Evolutionary conservation across 768 basidiomycete genomes (phyloP), one percentile per base, ranked within the genome.

Genomic region (Heimioporus sp.): DNA sequence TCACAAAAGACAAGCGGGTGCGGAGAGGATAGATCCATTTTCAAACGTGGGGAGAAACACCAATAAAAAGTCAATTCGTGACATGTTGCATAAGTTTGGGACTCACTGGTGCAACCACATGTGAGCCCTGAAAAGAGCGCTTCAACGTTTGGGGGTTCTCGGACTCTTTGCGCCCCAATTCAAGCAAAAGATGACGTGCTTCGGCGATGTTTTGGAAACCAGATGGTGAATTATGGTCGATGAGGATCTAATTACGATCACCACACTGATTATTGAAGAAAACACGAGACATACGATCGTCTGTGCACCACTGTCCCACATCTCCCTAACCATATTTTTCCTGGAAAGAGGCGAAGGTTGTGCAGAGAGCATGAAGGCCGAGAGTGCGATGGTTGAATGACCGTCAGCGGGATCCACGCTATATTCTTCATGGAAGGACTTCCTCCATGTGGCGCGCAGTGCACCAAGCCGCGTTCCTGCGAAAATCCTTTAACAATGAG

Each of bases 281-380:
- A 49, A 35, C 24, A 36, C 45, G 38, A 12, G 5, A 45, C 43
- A 51, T 59, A 94, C 90, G 43, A 97, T 83, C 20, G 83, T 80
- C 62, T 88, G 82, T 19, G 93, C 93, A 40, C 91, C 92, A 60
- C 91, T 92, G 42, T 89, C 80, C 94, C 94, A 98, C 78, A 98
- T 89, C 60, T 90, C 83, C 62, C 86, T 83, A 24, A 95, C 76
- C 41, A 92, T 63, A 2, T 76, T 71, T 69, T 83, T 86, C 53
- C 87, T 79, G 10, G 82, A 78, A 16, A 83, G 59, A 37, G 81
- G 66, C 2, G 79, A 82, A 5, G 83, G 72, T 16, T 93, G 72
- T 17, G 89, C 80, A n/a, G 89, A 85, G 2, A 99, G 72, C 65
- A 85, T 77, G 72, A 97, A 98, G 1, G 94, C 88, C 16, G 90